Base-by-base conservation (phyloP, 2,329 filamentous ascomycete species). In the Nemania sp. region DNA sequence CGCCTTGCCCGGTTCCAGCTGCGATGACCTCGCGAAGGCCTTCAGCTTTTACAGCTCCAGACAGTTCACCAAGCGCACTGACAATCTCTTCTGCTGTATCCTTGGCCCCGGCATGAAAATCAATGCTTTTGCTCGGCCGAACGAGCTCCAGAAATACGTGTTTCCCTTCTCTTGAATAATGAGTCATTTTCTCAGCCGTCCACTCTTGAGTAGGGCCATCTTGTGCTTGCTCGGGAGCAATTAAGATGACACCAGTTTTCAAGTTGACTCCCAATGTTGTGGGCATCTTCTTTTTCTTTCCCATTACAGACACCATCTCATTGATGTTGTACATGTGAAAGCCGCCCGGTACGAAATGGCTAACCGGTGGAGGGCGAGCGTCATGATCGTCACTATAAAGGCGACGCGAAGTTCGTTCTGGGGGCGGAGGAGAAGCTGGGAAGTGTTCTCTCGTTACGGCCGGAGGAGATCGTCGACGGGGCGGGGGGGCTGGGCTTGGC, bases 251-350 rank as follows among this genome's bases (percentile, higher is more conserved):
- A 40, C 93, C 93, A 15, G 91, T 96, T 49, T 89, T 88, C 57
- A 95, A 81, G 73, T 98, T 97, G 71, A 98, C 89, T n/a, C 94
- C 94, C 39, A 98, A 77, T 0, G 91, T 97, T n/a, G 92, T 97
- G 1, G 94, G 92, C 91, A 97, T 95, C 79, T 98, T 98, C 81
- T 97, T 97, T 71, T 91, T 90, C 80, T 96, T 97, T 58, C 94
- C 94, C 87, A 97, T 93, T 46, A 95, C 87, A n/a, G 92, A 94
- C 4, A 97, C 87, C 90, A 97, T 97, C 77, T 98, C 94, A 73
- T 93, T 96, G 70, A 98, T 93, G 70, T 97, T 97, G 78, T 97
- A 98, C 75, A 98, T 82, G 72, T 96, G 93, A 72, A 93, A 98
- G 1, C 91, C 91, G 17, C 91, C 90, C 5, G 91, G 90, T 1